A percentile compares a stretch with the other conserved stretches of the same genome.
phyloP scores from a whole-genome alignment of 176 grass and related monocot species.

The Cenchrus fungigraminus region DNA sequence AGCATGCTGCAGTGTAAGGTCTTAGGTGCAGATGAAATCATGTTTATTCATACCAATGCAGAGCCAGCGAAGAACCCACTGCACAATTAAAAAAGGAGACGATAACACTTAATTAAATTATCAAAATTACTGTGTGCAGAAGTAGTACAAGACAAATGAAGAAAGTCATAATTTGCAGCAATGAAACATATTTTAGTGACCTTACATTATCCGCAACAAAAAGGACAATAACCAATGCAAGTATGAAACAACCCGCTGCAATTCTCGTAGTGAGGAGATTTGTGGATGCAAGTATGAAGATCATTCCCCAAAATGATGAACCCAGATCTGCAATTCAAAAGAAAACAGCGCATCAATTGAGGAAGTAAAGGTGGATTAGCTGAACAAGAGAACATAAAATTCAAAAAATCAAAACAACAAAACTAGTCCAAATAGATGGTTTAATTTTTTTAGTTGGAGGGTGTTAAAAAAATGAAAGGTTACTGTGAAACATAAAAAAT shows the following conservation, averaged over 20 bases:
- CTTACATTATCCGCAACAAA: conserved; percentile 96
- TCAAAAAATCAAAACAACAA: conserved; percentile 11
- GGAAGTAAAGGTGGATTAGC: background rate
- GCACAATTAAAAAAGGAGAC: conserved; percentile 54
- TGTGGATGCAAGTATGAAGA: conserved; percentile 95
- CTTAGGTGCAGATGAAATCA: conserved; percentile 31
- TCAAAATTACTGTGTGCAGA: background rate
- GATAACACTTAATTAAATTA: conserved; percentile 35
- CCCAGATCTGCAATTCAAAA: conserved; percentile 76
- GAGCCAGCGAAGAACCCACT: conserved; percentile 95
- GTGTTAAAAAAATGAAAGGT: conserved; percentile 18
- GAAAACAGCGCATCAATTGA: conserved; percentile 33
- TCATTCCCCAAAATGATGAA: conserved; percentile 99
- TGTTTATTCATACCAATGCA: conserved; percentile 78
- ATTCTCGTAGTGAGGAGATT: conserved; percentile 91
- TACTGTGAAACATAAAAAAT: background rate
- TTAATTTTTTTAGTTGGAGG: conserved; percentile 1
- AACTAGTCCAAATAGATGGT: background rate
- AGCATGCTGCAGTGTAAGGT: conserved; percentile 20
- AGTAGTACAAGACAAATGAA: conserved; percentile 4
- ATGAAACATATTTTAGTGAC: background rate
- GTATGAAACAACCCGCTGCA: conserved; percentile 86
- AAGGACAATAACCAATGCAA: conserved; percentile 85
- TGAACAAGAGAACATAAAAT: conserved; percentile 30
- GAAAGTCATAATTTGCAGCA: conserved; percentile 10